These are phyloP conservation scores for Neckera pumila DNA, from an alignment of 225 moss, liverwort and hornwort species.

Conservation along the genomic window DNA sequence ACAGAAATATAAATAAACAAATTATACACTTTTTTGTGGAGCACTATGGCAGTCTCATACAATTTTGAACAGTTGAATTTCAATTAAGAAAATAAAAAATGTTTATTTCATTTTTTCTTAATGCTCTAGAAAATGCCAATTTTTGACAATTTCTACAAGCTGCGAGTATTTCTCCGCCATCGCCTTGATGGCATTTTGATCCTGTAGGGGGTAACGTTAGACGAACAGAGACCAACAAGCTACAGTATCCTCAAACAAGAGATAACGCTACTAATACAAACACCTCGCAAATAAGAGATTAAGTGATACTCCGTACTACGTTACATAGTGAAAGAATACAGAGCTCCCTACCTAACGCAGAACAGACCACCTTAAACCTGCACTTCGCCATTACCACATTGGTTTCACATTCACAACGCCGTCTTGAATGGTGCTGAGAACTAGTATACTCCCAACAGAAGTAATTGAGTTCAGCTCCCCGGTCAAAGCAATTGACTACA, in stretches of 20 bases:
- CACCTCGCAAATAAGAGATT: no score
- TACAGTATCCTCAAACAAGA: background rate
- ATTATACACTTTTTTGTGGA: no score
- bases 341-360: background rate
- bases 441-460: background rate
- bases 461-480: background rate
- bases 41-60: background rate
- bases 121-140: background rate
- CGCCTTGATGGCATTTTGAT: no score
- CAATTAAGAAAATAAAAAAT: background rate
- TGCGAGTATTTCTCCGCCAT: background rate
- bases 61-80: background rate
- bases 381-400: background rate
- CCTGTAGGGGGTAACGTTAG: background rate
- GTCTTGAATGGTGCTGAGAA: background rate
- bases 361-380: background rate
- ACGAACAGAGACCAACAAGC: background rate
- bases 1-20: no score
- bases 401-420: background rate
- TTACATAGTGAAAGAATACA: background rate
- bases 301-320: no score
- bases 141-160: background rate
- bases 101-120: background rate
- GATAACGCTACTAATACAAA: no score
- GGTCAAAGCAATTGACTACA: background rate